phyloP scores from a whole-genome alignment of 108 stramenopile species.

The Pseudonitzschia pungens region DNA sequence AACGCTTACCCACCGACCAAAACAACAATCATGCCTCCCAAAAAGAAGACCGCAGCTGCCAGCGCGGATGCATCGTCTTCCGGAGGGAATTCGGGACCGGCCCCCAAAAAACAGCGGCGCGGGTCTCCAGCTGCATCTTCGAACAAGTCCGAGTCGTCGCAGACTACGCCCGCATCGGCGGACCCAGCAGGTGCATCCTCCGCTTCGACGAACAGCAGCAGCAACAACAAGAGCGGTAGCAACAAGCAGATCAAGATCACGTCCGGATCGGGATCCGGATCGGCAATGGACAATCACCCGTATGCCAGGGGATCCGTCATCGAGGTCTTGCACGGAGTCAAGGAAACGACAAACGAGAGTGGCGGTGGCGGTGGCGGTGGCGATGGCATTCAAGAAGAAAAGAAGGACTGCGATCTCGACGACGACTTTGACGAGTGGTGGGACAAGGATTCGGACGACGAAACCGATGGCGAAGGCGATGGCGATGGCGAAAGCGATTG shows the following conservation, averaged over 20 bases:
- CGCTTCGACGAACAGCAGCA: background rate
- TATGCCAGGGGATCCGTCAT: constrained; percentile 83
- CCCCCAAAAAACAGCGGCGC: background rate
- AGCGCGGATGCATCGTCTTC: background rate
- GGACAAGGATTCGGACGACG: constrained; percentile 17
- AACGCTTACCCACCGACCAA: too few relatives aligned
- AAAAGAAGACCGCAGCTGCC: background rate
- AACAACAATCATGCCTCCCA: constrained; percentile 2
- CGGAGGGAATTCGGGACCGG: background rate
- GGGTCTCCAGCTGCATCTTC: background rate
- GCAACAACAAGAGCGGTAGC: background rate
- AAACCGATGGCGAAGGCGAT: constrained; percentile 23
- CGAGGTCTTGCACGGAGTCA: constrained; percentile 67
- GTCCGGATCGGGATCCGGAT: background rate
- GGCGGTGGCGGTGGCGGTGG: constrained; percentile 15
- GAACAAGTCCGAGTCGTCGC: background rate
- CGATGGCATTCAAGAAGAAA: background rate
- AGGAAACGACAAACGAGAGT: too few relatives aligned
- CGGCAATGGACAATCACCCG: constrained; percentile 73
- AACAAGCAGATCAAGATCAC: constrained; percentile 8
- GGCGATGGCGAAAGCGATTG: constrained; percentile 17
- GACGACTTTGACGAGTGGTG: constrained; percentile 21
- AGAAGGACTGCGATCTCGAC: constrained; percentile 6
- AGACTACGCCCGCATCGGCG: too few relatives aligned
- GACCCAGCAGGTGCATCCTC: background rate